Evolutionary conservation across 2,329 filamentous ascomycete species (phyloP), one percentile per base, ranked within the genome.

Genomic region (Monosporascus sp.): DNA sequence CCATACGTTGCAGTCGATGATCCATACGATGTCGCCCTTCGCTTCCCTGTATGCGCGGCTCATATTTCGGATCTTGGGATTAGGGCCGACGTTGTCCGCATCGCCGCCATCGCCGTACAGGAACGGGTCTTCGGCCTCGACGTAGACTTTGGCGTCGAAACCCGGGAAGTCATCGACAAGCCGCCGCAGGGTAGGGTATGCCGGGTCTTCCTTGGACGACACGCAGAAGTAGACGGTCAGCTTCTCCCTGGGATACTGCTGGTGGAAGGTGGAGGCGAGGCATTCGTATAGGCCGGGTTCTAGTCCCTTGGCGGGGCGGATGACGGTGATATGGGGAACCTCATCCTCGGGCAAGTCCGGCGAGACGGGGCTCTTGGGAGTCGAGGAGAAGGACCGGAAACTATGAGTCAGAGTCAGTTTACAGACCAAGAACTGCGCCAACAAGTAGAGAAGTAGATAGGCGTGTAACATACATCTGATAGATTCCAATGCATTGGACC

Each of bases 51-150:
- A 99, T 2, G 91, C 92, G 44, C 91, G 83, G 68, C 92, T 97
- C 78, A 97, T 90, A 69, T 99, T 99, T 49, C 94, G 81, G 62
- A 99, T 95, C 76, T 99, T 99, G n/a, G 94, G 94, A 65, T 99
- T 99, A 1, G 94, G 94, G 0, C 95, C 95, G 53, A 97, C 78
- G 53, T 82, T 79, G 57, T 79, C 72, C 49, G 72, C 64, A 47
- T 78, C 71, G 51, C 78, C 78, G 11, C 72, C 70, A 35, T 75
- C 63, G 31, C 78, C 79, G 51, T 83, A 79, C 8, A 96, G 74
- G 31, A 84, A 70, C 0, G 88, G 84, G 67, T 96, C 91, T 55
- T 96, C 88, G 49, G 88, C 82, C 73, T 97, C 93, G 48, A 97
- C 78, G 11, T 92, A 78, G 3, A 97, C 77, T 50, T 79, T 80